phyloP scores from a whole-genome alignment of 1,139 yeast species.

The Saccharomyces hybrid region DNA sequence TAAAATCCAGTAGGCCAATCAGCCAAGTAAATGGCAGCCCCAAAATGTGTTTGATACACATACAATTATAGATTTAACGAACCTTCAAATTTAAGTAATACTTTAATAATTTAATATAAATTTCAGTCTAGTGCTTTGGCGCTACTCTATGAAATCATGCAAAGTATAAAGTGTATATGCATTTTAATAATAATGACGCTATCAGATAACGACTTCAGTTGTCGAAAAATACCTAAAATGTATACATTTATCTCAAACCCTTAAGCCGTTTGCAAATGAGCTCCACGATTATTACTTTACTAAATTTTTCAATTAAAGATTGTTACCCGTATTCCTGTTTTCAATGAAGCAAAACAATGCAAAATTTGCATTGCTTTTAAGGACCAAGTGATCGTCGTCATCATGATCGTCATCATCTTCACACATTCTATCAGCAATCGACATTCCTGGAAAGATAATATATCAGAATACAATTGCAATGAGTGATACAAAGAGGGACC shows the following conservation, averaged over 20 bases:
- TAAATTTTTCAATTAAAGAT: too few relatives aligned
- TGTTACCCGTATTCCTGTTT: not conserved
- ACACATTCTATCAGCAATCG: not conserved
- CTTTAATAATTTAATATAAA: not conserved
- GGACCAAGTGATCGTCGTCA: not conserved
- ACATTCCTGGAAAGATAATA: not conserved
- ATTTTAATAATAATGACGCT: too few relatives aligned
- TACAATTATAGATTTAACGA: not conserved
- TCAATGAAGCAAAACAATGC: not conserved
- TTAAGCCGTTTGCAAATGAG: not conserved
- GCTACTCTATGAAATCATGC: not conserved
- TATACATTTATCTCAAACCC: too few relatives aligned
- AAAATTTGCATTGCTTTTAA: slow-evolving; percentile 1
- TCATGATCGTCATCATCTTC: not conserved
- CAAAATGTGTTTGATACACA: not conserved
- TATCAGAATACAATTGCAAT: slow-evolving; percentile 4
- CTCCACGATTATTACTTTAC: not conserved
- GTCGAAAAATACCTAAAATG: too few relatives aligned
- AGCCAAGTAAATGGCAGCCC: not conserved
- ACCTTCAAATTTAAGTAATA: not conserved
- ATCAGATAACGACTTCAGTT: too few relatives aligned
- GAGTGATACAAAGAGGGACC: slow-evolving; percentile 31
- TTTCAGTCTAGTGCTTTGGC: not conserved
- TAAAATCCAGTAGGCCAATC: not conserved
- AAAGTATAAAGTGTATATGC: not conserved